Evolutionary conservation across 2,329 filamentous ascomycete genomes (phyloP), one percentile per base, ranked within the genome.

Genomic region (Rasamsonia emersonii): DNA sequence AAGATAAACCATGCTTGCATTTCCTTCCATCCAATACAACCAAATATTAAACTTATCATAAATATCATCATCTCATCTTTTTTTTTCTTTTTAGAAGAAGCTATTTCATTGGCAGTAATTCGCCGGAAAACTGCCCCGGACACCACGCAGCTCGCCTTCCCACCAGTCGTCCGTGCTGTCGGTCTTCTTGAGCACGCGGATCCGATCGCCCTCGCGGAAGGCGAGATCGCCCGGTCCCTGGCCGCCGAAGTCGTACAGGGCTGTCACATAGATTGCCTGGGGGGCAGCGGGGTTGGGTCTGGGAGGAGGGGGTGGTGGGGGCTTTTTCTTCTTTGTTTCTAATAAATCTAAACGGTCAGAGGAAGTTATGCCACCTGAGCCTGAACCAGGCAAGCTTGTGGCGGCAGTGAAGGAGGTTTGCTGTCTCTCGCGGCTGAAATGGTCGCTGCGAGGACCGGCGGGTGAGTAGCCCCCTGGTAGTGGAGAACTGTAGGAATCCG

Each of bases 111-210:
- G 70, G 50, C 80, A 84, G 59, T 93, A 93, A 57, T 93, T 93
- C 5, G 85, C 85, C 1, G 85, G 85, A 52, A 93, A 93, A 43
- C 67, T 77, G 3, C 85, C 85, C 50, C 68, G 71, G 16, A 65
- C 55, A 0, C 84, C 84, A 24, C 67, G 65, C 9, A 88, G 42
- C 56, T 91, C 83, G 9, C 85, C 85, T 40, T 84, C 74, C 85
- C 85, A 93, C 84, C 85, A 93, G 52, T 91, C 85, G 58, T 91
- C 81, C 14, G 76, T 79, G 39, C 79, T 86, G 5, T 75, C 72
- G 2, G 85, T 91, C 63, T 81, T 85, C 62, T 83, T 83, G 18
- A 86, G 51, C 3, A 93, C 78, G 27, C 70, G 74, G 45, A 93
- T 93, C 30, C 72, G 68, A 48, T 91, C 85, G 2, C 84, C 85